A percentile compares a stretch with the other conserved stretches of the same genome.
These are phyloP conservation scores for Nakataea oryzae DNA, from an alignment of 2,329 filamentous ascomycete genomes.

Conservation along the genomic window DNA sequence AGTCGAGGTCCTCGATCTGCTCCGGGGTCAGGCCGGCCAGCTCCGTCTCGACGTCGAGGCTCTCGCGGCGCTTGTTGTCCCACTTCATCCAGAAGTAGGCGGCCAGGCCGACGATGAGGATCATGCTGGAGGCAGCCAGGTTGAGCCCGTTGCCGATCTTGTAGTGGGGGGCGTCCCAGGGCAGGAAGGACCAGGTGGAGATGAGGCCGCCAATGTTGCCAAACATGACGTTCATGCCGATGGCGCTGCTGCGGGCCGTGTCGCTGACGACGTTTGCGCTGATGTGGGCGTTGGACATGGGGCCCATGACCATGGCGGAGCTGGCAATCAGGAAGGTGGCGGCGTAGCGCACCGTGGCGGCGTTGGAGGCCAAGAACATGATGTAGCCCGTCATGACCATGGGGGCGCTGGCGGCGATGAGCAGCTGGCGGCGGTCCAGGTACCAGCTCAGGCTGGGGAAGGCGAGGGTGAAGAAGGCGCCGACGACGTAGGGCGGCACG, in stretches of 20 bases:
- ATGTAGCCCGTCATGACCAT: constrained; percentile 55
- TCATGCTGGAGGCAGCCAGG: constrained; percentile 43
- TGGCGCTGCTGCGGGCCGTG: constrained; percentile 50
- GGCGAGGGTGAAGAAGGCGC: constrained; percentile 48
- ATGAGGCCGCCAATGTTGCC: constrained; percentile 50
- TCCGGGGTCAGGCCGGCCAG: constrained; percentile 39
- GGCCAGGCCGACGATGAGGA: constrained; percentile 35
- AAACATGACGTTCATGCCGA: constrained; percentile 53
- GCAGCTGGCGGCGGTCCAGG: constrained; percentile 43
- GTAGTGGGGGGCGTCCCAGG: constrained; percentile 51
- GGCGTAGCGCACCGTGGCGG: constrained; percentile 45
- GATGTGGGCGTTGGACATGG: constrained; percentile 52
- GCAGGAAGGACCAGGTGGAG: constrained; percentile 49
- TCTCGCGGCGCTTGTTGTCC: constrained; percentile 47
- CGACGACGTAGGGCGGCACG: constrained; percentile 57
- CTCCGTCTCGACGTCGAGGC: constrained; percentile 40
- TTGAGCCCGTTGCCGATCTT: constrained; percentile 60
- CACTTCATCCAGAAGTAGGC: constrained; percentile 48
- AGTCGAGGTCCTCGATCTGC: constrained; percentile 50
- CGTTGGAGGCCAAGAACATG: constrained; percentile 49
- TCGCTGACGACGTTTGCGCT: constrained; percentile 58
- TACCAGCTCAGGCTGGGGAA: constrained; percentile 47
- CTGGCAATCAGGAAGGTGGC: constrained; percentile 56
- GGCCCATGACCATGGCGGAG: constrained; percentile 50
- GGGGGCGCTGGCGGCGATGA: constrained; percentile 41